A percentile compares a stretch with the other conserved stretches of the same genome.
Conservation (phyloP, 495 filamentous ascomycete species). For the Penicillium ochrochloron region DNA sequence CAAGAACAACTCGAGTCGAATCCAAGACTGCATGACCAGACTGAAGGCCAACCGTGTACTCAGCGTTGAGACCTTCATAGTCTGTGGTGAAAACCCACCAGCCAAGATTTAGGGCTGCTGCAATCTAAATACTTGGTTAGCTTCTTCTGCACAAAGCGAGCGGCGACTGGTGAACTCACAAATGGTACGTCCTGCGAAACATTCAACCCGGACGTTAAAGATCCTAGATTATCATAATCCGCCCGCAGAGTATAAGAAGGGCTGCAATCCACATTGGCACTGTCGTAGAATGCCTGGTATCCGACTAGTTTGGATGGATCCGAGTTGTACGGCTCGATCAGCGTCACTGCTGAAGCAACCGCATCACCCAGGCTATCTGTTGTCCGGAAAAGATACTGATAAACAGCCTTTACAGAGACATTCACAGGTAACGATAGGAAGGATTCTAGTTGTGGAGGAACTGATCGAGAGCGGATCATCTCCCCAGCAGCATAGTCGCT, state of each 20-base stretch:
- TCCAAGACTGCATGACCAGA: conserved; percentile 28
- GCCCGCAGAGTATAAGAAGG: conserved; percentile 27
- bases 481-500: conserved; percentile 17
- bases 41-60: conserved; percentile 23
- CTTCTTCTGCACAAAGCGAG: background rate
- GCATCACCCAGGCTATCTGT: conserved; percentile 29
- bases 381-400: conserved; percentile 29
- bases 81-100: conserved; percentile 31
- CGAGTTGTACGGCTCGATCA: conserved; percentile 28
- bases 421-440: conserved; percentile 13
- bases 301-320: conserved; percentile 26
- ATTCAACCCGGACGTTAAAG: conserved; percentile 10
- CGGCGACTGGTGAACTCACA: background rate
- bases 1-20: conserved; percentile 24
- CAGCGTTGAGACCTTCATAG: conserved; percentile 30
- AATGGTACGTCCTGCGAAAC: conserved; percentile 19
- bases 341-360: conserved; percentile 23
- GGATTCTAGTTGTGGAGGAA: conserved; percentile 14
- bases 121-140: conserved; percentile 18
- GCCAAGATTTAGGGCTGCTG: conserved; percentile 26
- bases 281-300: conserved; percentile 28
- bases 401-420: conserved; percentile 20
- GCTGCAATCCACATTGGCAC: conserved; percentile 23
- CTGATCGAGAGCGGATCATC: conserved; percentile 25
- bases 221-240: conserved; percentile 1